Conservation (phyloP, 495 filamentous ascomycete species). For the Aspergillus wentii region DNA sequence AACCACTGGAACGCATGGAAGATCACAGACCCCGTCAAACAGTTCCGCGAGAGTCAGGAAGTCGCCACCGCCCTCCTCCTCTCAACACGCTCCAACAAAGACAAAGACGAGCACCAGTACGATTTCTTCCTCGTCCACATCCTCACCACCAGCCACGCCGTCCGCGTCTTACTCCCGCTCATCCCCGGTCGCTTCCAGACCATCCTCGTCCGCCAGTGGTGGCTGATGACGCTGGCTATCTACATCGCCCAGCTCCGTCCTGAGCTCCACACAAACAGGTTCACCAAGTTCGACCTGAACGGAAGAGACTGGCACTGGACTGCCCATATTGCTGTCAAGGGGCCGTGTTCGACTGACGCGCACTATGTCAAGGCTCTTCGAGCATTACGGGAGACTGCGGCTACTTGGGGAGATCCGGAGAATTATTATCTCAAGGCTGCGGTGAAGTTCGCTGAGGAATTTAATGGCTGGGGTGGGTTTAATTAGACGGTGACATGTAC, state of each 20-base stretch:
- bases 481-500: conserved; percentile 13
- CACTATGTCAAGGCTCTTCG: conserved; percentile 81
- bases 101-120: conserved; percentile 44
- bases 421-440: conserved; percentile 73
- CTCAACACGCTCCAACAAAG: conserved; percentile 46
- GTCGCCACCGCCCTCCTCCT: conserved; percentile 69
- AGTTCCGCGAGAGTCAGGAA: conserved; percentile 74
- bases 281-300: conserved; percentile 54
- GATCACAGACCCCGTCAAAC: conserved; percentile 55
- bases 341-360: conserved; percentile 61
- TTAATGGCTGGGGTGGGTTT: conserved; percentile 69
- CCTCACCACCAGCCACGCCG: conserved; percentile 80
- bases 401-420: conserved; percentile 81
- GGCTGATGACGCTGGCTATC: conserved; percentile 71
- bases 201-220: conserved; percentile 76
- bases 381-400: conserved; percentile 66
- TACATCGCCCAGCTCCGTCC: conserved; percentile 75
- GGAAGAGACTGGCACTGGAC: conserved; percentile 75
- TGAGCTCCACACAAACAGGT: conserved; percentile 57
- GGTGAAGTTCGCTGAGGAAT: conserved; percentile 72
- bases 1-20: conserved; percentile 88
- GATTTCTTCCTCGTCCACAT: conserved; percentile 85
- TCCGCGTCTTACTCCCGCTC: conserved; percentile 76
- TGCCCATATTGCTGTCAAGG: conserved; percentile 60
- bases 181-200: conserved; percentile 70